Percentiles rank a stretch among this genome's conserved stretches.
Conservation (phyloP, 2,329 filamentous ascomycete species). For the Xylaria hypoxylon region DNA sequence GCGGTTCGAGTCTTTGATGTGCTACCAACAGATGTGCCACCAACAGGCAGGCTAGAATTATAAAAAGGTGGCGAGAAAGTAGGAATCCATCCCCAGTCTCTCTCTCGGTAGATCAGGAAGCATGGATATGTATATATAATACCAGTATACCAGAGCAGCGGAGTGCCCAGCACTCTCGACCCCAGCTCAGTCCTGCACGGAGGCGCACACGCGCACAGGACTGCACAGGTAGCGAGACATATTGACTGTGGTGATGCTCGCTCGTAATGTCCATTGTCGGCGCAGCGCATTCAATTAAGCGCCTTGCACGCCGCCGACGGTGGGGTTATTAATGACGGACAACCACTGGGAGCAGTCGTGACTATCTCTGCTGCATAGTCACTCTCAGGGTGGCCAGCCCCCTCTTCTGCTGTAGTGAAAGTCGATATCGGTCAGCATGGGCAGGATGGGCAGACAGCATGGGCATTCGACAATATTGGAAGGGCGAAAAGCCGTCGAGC, state of each 20-base stretch:
- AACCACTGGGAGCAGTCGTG: conserved; percentile 42
- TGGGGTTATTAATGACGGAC: conserved; percentile 42
- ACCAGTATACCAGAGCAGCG: conserved; percentile 35
- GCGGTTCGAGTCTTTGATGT: conserved; percentile 11
- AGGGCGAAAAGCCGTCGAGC: conserved; percentile 27
- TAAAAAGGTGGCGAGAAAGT: conserved; percentile 31
- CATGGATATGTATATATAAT: conserved; percentile 44
- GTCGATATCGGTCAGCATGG: conserved; percentile 10
- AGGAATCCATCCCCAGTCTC: conserved; percentile 35
- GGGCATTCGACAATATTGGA: conserved; percentile 28
- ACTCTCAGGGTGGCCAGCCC: conserved; percentile 33
- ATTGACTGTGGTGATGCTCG: conserved; percentile 38
- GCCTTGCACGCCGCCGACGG: conserved; percentile 42
- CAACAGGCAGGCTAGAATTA: conserved; percentile 23
- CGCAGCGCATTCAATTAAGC: conserved; percentile 44
- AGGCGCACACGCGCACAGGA: conserved; percentile 39
- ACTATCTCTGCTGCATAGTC: conserved; percentile 28
- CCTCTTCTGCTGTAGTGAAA: conserved; percentile 22
- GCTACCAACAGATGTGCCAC: conserved; percentile 32
- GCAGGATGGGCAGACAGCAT: conserved; percentile 18
- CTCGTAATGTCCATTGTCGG: conserved; percentile 34
- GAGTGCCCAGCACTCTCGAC: conserved; percentile 24
- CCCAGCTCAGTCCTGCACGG: conserved; percentile 34
- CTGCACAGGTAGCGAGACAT: conserved; percentile 31
- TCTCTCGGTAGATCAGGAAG: conserved; percentile 22